Evolutionary conservation across 306 rosid genomes (phyloP), one percentile per base, ranked within the genome.

Genomic region (Cucurbita argyrosperma): DNA sequence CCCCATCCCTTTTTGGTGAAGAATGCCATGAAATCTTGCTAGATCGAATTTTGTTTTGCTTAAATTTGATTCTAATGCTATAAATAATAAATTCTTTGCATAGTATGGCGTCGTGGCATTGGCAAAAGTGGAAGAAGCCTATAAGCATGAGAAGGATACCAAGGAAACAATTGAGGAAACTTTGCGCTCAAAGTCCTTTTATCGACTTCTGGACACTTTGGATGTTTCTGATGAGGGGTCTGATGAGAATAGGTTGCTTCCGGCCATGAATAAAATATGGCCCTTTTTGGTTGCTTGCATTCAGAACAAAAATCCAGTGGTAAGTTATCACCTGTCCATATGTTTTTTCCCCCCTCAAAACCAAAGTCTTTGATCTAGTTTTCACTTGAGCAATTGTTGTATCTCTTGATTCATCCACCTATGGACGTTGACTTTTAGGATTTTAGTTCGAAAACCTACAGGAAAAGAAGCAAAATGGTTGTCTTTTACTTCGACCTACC

Each of bases 211-310:
- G 78, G 97, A 94, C 80, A 82, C 84, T 55, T 71, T 90, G 58
- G 85, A 84, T 59, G 85, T 82, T 62, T 72, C 85, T 19, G 92
- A 88, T 57, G 93, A 86, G 68, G 96, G 84, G 72, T 63, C 87
- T 7, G 97, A 87, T 51, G 98, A 90, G 74, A 94, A 90, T 81
- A 80, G 98, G 86, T 71, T 90, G 82, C 98, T 90, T 88, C 98
- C 98, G 0, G 95, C 92, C n/a, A 84, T 90, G 92, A 94, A 90
- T 83, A 94, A 89, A 78, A 84, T 90, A 82, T 94, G 97, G 98
- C 96, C 97, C 40, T 90, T 87, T 82, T 72, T 94, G 80, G 87
- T 89, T 61, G 80, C 85, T 57, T 90, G 98, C 80, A 83, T 86
- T 79, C 94, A 75, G 80, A 90, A 86, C 77, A 89, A 78, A 75